Evolutionary conservation across 176 grass and related monocot genomes (phyloP).

Genomic region (Bonia amplexicaulis): DNA sequence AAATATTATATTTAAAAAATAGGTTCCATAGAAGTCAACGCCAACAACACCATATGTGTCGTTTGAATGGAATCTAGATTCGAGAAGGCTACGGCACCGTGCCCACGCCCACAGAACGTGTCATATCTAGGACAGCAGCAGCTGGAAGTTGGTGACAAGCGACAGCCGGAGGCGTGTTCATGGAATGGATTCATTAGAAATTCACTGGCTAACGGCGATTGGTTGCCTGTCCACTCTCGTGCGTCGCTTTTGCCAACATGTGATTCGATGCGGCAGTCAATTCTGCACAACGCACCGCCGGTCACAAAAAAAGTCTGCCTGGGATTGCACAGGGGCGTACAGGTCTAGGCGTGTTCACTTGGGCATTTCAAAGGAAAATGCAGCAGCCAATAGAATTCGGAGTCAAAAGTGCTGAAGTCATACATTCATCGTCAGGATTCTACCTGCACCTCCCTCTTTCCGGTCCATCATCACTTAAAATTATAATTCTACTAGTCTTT

Average conservation of each 20-base stretch:
- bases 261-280: not conserved
- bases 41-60: not conserved
- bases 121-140: not conserved
- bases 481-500: no score
- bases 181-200: not conserved
- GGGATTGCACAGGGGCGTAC: not conserved
- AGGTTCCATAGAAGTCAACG: fast-evolving
- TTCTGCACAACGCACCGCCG: not conserved
- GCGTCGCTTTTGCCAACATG: not conserved
- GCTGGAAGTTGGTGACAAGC: not conserved
- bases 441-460: not conserved
- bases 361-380: not conserved
- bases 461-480: not conserved
- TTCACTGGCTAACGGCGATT: not conserved
- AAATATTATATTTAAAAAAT: no score
- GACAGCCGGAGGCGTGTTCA: not conserved
- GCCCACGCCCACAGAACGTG: not conserved
- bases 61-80: not conserved
- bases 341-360: not conserved
- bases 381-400: not conserved
- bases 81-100: not conserved
- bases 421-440: not conserved
- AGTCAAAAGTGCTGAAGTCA: not conserved
- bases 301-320: not conserved
- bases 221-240: not conserved